These are phyloP conservation scores for Conticribra guillardii DNA, from an alignment of 108 stramenopile genomes.

Conservation along the genomic window DNA sequence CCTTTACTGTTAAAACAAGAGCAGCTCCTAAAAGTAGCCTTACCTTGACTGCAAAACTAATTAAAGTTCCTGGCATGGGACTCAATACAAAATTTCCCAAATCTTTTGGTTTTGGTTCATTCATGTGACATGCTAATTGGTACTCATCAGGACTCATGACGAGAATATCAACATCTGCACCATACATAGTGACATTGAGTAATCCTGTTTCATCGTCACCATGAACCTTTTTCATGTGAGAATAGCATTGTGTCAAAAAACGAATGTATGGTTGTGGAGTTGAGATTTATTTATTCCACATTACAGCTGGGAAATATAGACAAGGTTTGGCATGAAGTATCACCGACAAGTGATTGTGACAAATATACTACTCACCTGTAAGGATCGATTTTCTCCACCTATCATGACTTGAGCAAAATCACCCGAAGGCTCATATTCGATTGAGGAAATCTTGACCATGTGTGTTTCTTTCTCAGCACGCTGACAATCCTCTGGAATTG, in stretches of 20 bases:
- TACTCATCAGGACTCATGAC: slow-evolving; percentile 85
- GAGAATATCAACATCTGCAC: slow-evolving; percentile 66
- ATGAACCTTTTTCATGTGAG: too few species aligned
- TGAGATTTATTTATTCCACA: too few species aligned
- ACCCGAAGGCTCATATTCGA: slow-evolving; percentile 51
- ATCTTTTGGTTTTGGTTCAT: slow-evolving; percentile 69
- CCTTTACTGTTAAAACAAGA: too few species aligned
- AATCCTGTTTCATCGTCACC: slow-evolving; percentile 52
- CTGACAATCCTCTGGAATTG: too few species aligned
- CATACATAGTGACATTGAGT: slow-evolving; percentile 61
- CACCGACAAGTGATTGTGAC: too few species aligned
- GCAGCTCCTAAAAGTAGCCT: too few species aligned
- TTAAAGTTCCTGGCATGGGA: slow-evolving; percentile 97
- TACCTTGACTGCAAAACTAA: slow-evolving; percentile 66
- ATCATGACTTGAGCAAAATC: slow-evolving; percentile 56
- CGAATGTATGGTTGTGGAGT: too few species aligned
- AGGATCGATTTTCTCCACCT: slow-evolving; percentile 53
- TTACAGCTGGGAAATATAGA: too few species aligned
- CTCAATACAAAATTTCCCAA: slow-evolving; percentile 77
- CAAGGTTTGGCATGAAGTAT: too few species aligned
- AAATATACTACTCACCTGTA: too few species aligned
- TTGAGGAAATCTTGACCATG: slow-evolving; percentile 23
- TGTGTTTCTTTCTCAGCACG: slow-evolving; percentile 19
- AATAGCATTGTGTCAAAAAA: too few species aligned
- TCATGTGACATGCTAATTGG: slow-evolving; percentile 77